These are phyloP conservation scores for Solanum raphanifolium DNA, from an alignment of 257 asterid genomes.

Conservation along the genomic window DNA sequence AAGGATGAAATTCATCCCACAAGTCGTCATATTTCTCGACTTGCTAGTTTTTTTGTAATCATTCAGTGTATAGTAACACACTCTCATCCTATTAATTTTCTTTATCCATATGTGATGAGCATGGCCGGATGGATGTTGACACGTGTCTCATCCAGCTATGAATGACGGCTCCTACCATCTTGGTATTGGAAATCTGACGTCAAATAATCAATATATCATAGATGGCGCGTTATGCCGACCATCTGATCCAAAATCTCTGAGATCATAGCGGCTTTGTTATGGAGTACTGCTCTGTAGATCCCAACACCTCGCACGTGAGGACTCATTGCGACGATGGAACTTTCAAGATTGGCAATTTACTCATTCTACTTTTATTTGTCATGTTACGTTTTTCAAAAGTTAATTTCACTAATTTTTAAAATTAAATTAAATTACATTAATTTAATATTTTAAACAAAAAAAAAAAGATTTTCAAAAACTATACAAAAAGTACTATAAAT, in stretches of 20 bases:
- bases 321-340: background rate
- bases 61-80: background rate
- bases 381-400: too few species aligned
- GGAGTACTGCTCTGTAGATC: slow-evolving; percentile 6
- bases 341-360: background rate
- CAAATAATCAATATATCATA: background rate
- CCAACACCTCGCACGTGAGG: slow-evolving; percentile 5
- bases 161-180: slow-evolving; percentile 8
- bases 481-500: too few species aligned
- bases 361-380: too few species aligned
- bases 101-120: background rate
- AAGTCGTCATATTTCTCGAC: background rate
- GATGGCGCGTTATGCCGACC: slow-evolving; percentile 17
- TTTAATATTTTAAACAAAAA: too few species aligned
- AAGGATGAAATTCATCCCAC: background rate
- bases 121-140: background rate
- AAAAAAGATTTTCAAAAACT: too few species aligned
- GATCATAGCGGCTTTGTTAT: background rate
- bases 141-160: slow-evolving; percentile 13
- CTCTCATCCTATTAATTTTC: background rate
- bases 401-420: too few species aligned
- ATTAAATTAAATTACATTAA: too few species aligned
- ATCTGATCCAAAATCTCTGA: slow-evolving; percentile 31
- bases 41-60: background rate
- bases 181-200: background rate